Evolutionary conservation across 2,329 filamentous ascomycete genomes (phyloP), one percentile per base, ranked within the genome.

Genomic region (Chaetomium sp.): DNA sequence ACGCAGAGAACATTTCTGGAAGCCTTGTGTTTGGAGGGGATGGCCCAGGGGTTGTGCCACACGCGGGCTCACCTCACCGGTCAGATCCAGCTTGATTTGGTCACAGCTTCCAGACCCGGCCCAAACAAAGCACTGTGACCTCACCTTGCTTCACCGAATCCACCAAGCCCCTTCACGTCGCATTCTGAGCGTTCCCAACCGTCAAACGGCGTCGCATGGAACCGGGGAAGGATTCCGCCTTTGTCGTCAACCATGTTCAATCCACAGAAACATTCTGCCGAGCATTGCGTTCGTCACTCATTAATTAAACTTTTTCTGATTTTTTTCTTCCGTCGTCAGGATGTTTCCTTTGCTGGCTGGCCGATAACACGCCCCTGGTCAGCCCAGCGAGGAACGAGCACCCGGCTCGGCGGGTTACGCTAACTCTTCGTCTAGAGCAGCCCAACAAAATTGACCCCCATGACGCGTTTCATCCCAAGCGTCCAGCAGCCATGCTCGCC

Each of bases 171-270:
- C 49, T 23, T 33, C 10, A 45, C 47, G 63, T 65, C 25, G 63
- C 54, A 65, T 54, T 19, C 49, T 33, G 54, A 55, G 25, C 35
- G 55, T 57, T 62, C 33, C 55, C 58, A 60, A 60, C 61, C 57
- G 57, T 64, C 68, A 64, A 69, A 69, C 68, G 57, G 62, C 47
- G 57, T n/a, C 63, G 60, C 62, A 42, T 68, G 64, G 64, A 49
- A 64, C 60, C 68, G 67, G 68, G 67, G 65, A 66, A 70, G 65
- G 62, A 60, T 65, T 67, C 68, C 68, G 67, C 63, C 33, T 47
- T 47, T 65, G 61, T 63, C 62, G 65, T 45, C 55, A 53, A 60
- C 3, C 25, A 13, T 42, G 38, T 42, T 42, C 38, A 47, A 47
- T n/a, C 45, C 45, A 47, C 33, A 58, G n/a, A 5, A 29, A 63